phyloP scores from a whole-genome alignment of 768 basidiomycete species.

The Leccinum rimulosum region DNA sequence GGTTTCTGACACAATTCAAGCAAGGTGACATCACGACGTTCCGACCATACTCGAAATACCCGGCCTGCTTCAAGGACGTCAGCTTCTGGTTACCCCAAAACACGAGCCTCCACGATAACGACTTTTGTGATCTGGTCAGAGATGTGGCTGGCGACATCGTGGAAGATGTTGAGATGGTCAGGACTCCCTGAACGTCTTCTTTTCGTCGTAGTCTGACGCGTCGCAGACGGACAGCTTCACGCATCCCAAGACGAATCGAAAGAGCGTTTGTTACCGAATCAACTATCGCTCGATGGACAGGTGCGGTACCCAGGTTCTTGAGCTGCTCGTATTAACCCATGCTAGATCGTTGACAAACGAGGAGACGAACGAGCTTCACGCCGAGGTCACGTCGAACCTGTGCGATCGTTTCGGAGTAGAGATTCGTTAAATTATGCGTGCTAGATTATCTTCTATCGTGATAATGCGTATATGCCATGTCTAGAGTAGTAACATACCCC shows the following conservation, averaged over 20 bases:
- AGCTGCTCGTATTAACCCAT: slow-evolving; percentile 4
- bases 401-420: slow-evolving; percentile 72
- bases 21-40: slow-evolving; percentile 77
- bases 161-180: slow-evolving; percentile 84
- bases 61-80: slow-evolving; percentile 90
- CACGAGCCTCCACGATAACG: slow-evolving; percentile 81
- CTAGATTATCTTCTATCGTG: slow-evolving; percentile 37
- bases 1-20: slow-evolving; percentile 86
- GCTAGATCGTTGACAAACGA: slow-evolving; percentile 82
- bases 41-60: slow-evolving; percentile 90
- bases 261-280: slow-evolving; percentile 84
- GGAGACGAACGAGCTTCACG: slow-evolving; percentile 82
- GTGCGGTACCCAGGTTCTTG: slow-evolving; percentile 35
- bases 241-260: slow-evolving; percentile 82
- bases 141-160: slow-evolving; percentile 91
- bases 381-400: slow-evolving; percentile 53
- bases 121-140: slow-evolving; percentile 93
- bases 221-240: slow-evolving; percentile 84
- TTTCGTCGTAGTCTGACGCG: slow-evolving; percentile 5
- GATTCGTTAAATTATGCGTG: slow-evolving; percentile 68
- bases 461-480: slow-evolving; percentile 30
- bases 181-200: slow-evolving; percentile 15
- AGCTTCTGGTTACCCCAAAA: slow-evolving; percentile 84
- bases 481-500: slow-evolving; percentile 22
- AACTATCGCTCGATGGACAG: slow-evolving; percentile 98